Base-by-base conservation (phyloP, 352 stramenopile species). In the Phytophthora hibernalis region DNA sequence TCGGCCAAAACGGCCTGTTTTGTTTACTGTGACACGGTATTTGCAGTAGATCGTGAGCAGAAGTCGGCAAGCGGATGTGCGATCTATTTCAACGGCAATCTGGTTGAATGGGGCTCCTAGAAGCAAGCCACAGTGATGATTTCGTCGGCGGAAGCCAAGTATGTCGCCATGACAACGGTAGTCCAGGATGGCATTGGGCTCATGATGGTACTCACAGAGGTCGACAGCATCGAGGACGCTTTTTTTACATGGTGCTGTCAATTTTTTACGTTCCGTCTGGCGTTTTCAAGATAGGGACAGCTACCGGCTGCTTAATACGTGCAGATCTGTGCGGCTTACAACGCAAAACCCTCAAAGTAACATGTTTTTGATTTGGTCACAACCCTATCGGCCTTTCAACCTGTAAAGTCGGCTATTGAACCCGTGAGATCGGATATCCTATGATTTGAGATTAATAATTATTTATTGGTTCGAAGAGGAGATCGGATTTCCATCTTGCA, bases 21-120 rank as follows among this genome's bases (percentile, higher is more conserved):
- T 12, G 44, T 65, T 2, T 65, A 57, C 44, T 35, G 31, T n/a
- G 56, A 65, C 26, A 6, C 26, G 2, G 26, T 6, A 6, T 30
- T 30, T 30, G 26, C 26, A 6, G 26, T 30, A 2, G 26, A 30
- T 6, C 2, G 26, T 6, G 26, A 6, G 6, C 26, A 6, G 26
- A 30, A 30, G 26, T 30, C 26, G 26, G 2, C 26, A 30, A 30
- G 3, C 6, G 26, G 26, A 30, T 30, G 6, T 6, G 3, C 26
- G 2, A 6, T 30, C 6, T 30, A 6, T 6, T 30, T 6, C 26
- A 30, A 30, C 26, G 26, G 26, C 26, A 30, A 30, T 6, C 26
- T 30, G 2, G 26, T 30, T 30, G 26, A 30, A 2, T 2, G 26
- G 26, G 26, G 26, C 26, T 30, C 26, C 26, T 6, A 30, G 26